Percentiles rank a stretch among this genome's conserved stretches.
phyloP scores from a whole-genome alignment of 306 rosid genomes.

The Neltuma alba region DNA sequence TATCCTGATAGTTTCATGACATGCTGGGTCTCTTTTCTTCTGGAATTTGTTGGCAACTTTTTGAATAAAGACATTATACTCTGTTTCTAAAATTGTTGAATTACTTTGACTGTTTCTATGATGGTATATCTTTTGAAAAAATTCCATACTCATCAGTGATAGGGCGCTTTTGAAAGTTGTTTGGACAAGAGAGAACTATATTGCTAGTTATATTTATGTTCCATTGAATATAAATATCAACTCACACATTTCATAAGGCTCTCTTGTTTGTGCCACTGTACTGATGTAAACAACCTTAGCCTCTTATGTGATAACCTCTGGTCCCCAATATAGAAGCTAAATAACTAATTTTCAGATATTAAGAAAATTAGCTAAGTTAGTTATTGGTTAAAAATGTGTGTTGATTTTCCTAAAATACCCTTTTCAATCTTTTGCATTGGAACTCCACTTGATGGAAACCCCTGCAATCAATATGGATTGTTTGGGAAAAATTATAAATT shows the following conservation, averaged over 20 bases:
- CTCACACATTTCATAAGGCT: not conserved
- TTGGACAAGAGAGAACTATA: conserved; percentile 3
- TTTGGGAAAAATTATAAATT: too few relatives aligned
- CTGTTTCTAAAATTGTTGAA: not conserved
- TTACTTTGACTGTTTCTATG: not conserved
- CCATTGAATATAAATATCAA: conserved; percentile 4
- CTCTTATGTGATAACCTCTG: not conserved
- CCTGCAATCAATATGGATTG: too few relatives aligned
- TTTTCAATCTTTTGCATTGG: too few relatives aligned
- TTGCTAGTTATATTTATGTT: conserved; percentile 4
- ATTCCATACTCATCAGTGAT: conserved; percentile 10
- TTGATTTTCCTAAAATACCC: too few relatives aligned
- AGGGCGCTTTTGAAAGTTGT: conserved; percentile 20
- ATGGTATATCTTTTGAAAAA: conserved; percentile 6
- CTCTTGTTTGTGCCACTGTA: conserved; percentile 5
- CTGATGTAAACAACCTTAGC: conserved; percentile 9
- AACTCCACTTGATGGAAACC: too few relatives aligned
- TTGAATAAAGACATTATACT: not conserved
- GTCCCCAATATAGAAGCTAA: too few relatives aligned
- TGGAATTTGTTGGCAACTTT: conserved; percentile 13
- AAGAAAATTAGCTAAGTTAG: too few relatives aligned
- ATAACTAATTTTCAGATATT: too few relatives aligned
- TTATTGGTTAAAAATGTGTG: too few relatives aligned
- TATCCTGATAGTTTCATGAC: conserved; percentile 19
- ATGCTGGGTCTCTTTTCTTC: not conserved